These are phyloP conservation scores for Arctium minus DNA, from an alignment of 129 eudicot species.

Conservation along the genomic window DNA sequence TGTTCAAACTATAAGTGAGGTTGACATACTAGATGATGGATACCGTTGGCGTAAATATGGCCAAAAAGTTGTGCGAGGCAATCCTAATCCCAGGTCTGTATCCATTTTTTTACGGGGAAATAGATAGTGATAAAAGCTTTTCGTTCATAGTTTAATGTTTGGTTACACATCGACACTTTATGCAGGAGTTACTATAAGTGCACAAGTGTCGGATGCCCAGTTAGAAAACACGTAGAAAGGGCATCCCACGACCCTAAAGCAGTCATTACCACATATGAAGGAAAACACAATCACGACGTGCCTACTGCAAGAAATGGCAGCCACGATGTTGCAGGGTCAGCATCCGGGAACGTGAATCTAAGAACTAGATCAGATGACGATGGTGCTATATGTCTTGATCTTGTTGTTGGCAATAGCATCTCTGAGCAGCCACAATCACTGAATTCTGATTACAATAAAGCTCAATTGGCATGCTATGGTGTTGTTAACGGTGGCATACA, in stretches of 20 bases:
- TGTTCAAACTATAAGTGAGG: conserved; percentile 82
- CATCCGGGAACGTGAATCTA: conserved; percentile 19
- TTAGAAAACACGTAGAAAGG: conserved; percentile 86
- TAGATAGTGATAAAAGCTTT: neutral
- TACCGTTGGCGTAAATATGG: conserved; percentile 91
- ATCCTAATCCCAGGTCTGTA: conserved; percentile 81
- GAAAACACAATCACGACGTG: conserved; percentile 85
- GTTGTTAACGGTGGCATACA: conserved; percentile 46
- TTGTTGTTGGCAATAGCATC: conserved; percentile 52
- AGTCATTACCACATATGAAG: conserved; percentile 82
- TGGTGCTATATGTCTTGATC: conserved; percentile 52
- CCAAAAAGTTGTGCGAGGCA: conserved; percentile 81
- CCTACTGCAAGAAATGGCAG: conserved; percentile 51
- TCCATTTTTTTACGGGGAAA: neutral
- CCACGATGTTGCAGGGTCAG: conserved; percentile 41
- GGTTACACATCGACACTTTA: neutral
- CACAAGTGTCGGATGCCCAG: conserved; percentile 72
- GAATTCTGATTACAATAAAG: conserved; percentile 25
- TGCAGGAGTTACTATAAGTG: conserved; percentile 94
- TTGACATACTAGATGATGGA: conserved; percentile 85
- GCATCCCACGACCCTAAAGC: conserved; percentile 89
- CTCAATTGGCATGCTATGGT: conserved; percentile 42
- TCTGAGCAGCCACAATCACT: conserved; percentile 25
- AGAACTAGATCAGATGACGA: conserved; percentile 35
- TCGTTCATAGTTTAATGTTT: neutral